Evolutionary conservation across 2,329 filamentous ascomycete species (phyloP), one percentile per base, ranked within the genome.

Genomic region (Parastagonospora avenae): DNA sequence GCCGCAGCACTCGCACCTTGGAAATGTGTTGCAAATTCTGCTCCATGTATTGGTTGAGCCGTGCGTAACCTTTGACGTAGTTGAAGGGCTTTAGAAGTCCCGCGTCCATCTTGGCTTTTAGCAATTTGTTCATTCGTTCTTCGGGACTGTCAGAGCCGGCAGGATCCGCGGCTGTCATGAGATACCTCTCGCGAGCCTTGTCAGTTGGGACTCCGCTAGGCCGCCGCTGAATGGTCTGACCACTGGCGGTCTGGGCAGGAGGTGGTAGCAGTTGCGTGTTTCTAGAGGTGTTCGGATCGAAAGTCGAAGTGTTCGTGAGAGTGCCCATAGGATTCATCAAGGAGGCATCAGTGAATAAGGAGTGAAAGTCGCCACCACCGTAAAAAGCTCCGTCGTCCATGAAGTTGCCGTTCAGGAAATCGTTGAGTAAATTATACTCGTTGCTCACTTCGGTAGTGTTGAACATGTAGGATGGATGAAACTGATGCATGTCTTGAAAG

Each of bases 31-130:
- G 86, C 71, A 97, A 88, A 70, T 97, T 88, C 52, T 87, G 85
- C 67, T 97, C 92, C 81, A 99, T 92, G 73, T 97, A 99, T 56
- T 88, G 86, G 57, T 92, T 91, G 41, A 99, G 79, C 29, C 92
- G 85, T 9, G 91, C 89, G 73, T 99, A 99, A 10, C 94, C 94
- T 68, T 95, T 96, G 63, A 97, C 91, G 74, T 99, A 99, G 77
- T 97, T 97, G 82, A 99, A 99, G 1, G 94, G 94, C 69, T 92
- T 94, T 51, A 99, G 80, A 67, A 99, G 82, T 1, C 94, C 94
- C 1, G 94, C 94, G 62, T 97, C 92, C 75, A 96, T 95, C 75
- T 99, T 99, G 57, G 94, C 94, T 72, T 89, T 90, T 49, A 99
- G 84, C 6, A 99, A 85, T 63, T 94, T 91, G 67, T 93, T 89